Conservation (phyloP, 2,329 filamentous ascomycete species). For the Penicillium oxalicum region DNA sequence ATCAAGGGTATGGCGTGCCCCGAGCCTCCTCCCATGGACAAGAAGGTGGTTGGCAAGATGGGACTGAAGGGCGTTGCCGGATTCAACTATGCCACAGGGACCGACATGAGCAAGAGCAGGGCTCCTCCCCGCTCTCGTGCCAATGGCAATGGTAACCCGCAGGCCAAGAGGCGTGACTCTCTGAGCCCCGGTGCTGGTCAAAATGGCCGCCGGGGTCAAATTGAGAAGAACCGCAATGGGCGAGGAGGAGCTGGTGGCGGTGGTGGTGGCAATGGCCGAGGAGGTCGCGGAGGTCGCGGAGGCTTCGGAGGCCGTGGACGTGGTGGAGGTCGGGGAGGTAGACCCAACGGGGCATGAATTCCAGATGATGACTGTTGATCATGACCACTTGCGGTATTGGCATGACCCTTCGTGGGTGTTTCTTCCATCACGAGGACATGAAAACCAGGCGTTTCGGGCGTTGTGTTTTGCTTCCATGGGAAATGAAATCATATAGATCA, state of each 20-base stretch:
- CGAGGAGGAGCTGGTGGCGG: slow-evolving; percentile 14
- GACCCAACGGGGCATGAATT: slow-evolving; percentile 1
- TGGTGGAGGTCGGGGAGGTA: slow-evolving; percentile 6
- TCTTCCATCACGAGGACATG: neutral
- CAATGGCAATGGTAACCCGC: neutral
- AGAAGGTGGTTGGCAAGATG: slow-evolving; percentile 36
- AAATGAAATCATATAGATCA: neutral
- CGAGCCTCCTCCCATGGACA: slow-evolving; percentile 35
- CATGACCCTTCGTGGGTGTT: neutral
- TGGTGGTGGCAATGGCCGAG: slow-evolving; percentile 13
- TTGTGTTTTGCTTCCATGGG: neutral
- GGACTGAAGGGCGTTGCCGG: slow-evolving; percentile 35
- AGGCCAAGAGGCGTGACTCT: slow-evolving; percentile 18
- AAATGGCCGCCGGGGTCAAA: slow-evolving; percentile 11
- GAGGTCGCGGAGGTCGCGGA: slow-evolving; percentile 7
- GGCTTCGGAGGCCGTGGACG: slow-evolving; percentile 9
- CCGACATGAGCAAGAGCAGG: slow-evolving; percentile 8
- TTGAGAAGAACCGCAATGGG: slow-evolving; percentile 19
- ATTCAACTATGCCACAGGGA: slow-evolving; percentile 25
- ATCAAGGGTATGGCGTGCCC: slow-evolving; percentile 34
- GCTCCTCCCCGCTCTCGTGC: slow-evolving; percentile 9
- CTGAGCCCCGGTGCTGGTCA: slow-evolving; percentile 20
- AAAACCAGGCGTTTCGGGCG: neutral
- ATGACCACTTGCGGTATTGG: too few relatives aligned
- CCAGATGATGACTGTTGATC: neutral